phyloP scores from a whole-genome alignment of 345 rosid species.

The Barbarea vulgaris region DNA sequence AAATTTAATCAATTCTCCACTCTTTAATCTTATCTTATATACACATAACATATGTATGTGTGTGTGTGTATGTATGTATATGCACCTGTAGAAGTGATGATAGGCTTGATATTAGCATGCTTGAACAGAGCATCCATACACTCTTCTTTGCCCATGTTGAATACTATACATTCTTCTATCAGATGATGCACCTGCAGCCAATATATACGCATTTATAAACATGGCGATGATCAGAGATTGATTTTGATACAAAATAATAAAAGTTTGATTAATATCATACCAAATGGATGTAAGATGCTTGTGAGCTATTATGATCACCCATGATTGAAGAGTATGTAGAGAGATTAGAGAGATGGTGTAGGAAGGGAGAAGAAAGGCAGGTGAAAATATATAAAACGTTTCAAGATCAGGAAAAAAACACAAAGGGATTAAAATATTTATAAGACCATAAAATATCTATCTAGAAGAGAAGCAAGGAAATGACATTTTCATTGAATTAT shows the following conservation, averaged over 20 bases:
- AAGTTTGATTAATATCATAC: conserved; percentile 27
- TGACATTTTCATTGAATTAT: neutral
- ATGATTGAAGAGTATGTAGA: conserved; percentile 31
- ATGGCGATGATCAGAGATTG: conserved; percentile 2
- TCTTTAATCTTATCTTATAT: neutral
- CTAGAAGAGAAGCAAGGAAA: neutral
- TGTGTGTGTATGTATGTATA: neutral
- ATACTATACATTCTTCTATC: conserved; percentile 85
- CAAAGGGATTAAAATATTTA: conserved; percentile 19
- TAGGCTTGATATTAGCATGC: conserved; percentile 83
- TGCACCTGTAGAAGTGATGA: conserved; percentile 84
- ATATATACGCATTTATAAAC: neutral
- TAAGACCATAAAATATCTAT: neutral
- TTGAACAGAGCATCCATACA: conserved; percentile 90
- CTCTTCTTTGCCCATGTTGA: conserved; percentile 89
- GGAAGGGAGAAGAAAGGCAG: conserved; percentile 22
- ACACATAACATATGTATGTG: neutral
- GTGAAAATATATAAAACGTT: neutral
- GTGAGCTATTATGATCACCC: conserved; percentile 49
- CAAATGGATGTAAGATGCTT: conserved; percentile 70
- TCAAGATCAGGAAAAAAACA: neutral
- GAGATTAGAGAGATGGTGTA: conserved; percentile 11
- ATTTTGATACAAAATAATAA: neutral
- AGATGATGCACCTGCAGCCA: conserved; percentile 79
- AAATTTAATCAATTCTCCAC: neutral